Conservation (phyloP, 345 rosid species). For the Luvunga scandens region DNA sequence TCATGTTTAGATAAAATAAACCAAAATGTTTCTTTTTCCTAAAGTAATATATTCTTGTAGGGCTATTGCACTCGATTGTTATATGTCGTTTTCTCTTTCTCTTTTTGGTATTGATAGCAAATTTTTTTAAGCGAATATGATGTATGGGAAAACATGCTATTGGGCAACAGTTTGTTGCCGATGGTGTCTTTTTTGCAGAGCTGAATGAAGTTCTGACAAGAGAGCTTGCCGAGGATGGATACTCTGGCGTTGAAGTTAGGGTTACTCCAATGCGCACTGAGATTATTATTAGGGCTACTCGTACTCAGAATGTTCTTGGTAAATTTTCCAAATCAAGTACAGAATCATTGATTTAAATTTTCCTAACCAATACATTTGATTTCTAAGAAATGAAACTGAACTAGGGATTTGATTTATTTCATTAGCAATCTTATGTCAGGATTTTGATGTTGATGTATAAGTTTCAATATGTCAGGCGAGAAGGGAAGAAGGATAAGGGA, state of each 20-base stretch:
- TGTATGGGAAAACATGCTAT: neutral
- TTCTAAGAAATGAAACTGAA: no score
- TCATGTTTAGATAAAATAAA: neutral
- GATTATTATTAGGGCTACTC: slow-evolving; percentile 87
- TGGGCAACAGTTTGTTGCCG: slow-evolving; percentile 61
- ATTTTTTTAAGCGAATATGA: neutral
- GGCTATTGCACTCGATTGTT: neutral
- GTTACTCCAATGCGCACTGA: slow-evolving; percentile 90
- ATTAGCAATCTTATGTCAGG: no score
- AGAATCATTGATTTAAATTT: no score
- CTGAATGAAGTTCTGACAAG: slow-evolving; percentile 70
- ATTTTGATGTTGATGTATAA: neutral
- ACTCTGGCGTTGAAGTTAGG: slow-evolving; percentile 87
- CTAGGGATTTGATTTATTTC: no score
- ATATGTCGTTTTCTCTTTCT: neutral
- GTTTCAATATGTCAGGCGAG: slow-evolving; percentile 44
- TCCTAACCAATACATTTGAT: no score
- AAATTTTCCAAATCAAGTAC: neutral
- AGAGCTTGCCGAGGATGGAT: slow-evolving; percentile 91
- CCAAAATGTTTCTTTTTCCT: neutral
- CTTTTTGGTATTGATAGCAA: neutral
- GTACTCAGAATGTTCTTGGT: slow-evolving; percentile 87
- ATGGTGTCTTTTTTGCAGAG: slow-evolving; percentile 80
- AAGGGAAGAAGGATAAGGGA: slow-evolving; percentile 85
- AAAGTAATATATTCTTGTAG: neutral